phyloP scores from a whole-genome alignment of 176 grass and related monocot genomes.

The Carex parvula region DNA sequence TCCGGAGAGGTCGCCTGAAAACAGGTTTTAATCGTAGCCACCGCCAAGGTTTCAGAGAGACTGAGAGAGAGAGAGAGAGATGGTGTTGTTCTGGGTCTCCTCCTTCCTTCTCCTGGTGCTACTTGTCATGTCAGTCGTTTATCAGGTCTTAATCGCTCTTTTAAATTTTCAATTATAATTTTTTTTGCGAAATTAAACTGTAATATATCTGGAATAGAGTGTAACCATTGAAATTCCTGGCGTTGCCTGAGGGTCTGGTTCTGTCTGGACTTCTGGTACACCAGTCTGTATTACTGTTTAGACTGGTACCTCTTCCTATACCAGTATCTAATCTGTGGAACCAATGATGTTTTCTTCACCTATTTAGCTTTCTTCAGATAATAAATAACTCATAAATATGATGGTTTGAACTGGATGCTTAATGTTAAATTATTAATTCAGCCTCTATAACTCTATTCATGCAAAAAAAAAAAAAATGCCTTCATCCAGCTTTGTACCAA shows the following conservation, averaged over 20 bases:
- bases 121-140: constrained; percentile 1
- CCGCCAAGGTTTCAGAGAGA: not conserved
- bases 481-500: not conserved
- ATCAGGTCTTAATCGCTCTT: constrained; percentile 5
- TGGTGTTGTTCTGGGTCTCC: constrained; percentile 23
- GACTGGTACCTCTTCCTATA: not conserved
- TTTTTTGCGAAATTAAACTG: not conserved
- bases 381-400: not conserved
- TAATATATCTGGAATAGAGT: not conserved
- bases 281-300: not conserved
- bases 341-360: not conserved
- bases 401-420: not conserved
- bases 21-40: not conserved
- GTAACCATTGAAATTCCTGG: not conserved
- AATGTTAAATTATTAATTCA: not conserved
- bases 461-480: not conserved
- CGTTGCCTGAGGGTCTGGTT: not conserved
- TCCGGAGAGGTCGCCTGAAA: not conserved
- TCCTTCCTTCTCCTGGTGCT: not conserved
- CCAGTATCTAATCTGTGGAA: not conserved
- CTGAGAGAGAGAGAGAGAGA: not conserved
- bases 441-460: not conserved
- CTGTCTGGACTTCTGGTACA: not conserved
- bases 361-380: not conserved
- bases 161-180: not conserved